Base-by-base conservation (phyloP, 2,329 filamentous ascomycete species). In the Curvularia sp. region DNA sequence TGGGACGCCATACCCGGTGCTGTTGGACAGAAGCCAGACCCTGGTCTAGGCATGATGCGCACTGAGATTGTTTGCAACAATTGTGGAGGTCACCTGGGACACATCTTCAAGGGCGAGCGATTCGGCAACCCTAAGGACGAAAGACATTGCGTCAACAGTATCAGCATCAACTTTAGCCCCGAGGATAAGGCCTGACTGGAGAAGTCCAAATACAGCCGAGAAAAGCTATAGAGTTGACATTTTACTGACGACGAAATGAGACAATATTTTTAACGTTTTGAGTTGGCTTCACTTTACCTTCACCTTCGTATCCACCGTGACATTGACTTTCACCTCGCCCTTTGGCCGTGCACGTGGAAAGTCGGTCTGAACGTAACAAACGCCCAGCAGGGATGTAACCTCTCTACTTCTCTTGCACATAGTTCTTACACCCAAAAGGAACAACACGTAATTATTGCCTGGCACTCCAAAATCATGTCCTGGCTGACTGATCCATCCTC, bases 31-130 rank as follows among this genome's bases (percentile, higher is more conserved):
- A 89, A 94, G 72, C 87, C 88, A 63, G 95, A 99, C 77, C 81
- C 79, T 48, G 83, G 88, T 0, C 85, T 93, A 51, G 94, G 94
- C 47, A 96, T 97, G 91, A 76, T 83, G 73, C 84, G 95, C 66
- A 97, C 88, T 13, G 95, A 99, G 82, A 99, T 99, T 71, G 89
- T 96, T 8, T 99, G 95, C 79, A 86, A 87, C 64, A 97, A 96
- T 77, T 99, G 95, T 75, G 96, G 95, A 24, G 95, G 95, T 1
- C 92, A 96, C 79, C 77, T 96, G 60, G 92, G 92, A 26, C 92
- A 96, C 82, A 92, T 96, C 15, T 96, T 96, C 78, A 94, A 95
- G 82, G 92, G 92, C 12, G 92, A 96, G 78, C 89, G 91, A 20
- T 94, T 89, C 73, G 73, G 83, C 8, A 96, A 90, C 22, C 93